Conservation (phyloP, 345 rosid species). For the Combretum micranthum region DNA sequence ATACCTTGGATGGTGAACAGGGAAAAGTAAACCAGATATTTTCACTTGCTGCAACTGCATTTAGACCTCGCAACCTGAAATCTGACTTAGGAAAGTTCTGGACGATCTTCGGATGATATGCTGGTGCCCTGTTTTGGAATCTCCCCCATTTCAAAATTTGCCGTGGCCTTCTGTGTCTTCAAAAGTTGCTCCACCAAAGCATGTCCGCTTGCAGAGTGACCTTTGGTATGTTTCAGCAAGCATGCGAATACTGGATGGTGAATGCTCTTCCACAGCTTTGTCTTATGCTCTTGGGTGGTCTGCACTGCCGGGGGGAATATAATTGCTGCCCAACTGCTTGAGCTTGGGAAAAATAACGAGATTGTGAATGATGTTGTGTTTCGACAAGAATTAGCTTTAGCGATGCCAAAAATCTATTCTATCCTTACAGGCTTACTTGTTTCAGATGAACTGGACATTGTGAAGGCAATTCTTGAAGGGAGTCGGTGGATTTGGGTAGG, state of each 20-base stretch:
- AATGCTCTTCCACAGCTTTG: constrained; percentile 86
- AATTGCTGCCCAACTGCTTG: constrained; percentile 94
- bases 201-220: constrained; percentile 72
- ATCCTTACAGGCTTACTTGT: constrained; percentile 57
- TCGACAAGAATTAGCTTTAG: constrained; percentile 81
- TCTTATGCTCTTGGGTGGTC: constrained; percentile 90
- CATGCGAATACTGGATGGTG: constrained; percentile 92
- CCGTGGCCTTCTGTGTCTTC: constrained; percentile 92
- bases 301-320: constrained; percentile 90
- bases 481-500: constrained; percentile 99
- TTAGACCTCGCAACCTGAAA: constrained; percentile 68
- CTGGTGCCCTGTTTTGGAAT: constrained; percentile 94
- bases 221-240: constrained; percentile 94
- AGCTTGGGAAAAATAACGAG: constrained; percentile 93
- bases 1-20: constrained; percentile 54
- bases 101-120: constrained; percentile 78
- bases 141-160: constrained; percentile 69
- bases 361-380: constrained; percentile 64
- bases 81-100: constrained; percentile 79
- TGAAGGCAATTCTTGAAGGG: constrained; percentile 95
- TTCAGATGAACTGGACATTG: constrained; percentile 92
- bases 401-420: constrained; percentile 87
- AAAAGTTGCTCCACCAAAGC: constrained; percentile 89
- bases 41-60: constrained; percentile 83
- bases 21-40: constrained; percentile 61